A percentile compares a stretch with the other conserved stretches of the same genome.
Evolutionary conservation across 75 land plant genomes (phyloP).

Genomic region (Cryptomeria japonica): DNA sequence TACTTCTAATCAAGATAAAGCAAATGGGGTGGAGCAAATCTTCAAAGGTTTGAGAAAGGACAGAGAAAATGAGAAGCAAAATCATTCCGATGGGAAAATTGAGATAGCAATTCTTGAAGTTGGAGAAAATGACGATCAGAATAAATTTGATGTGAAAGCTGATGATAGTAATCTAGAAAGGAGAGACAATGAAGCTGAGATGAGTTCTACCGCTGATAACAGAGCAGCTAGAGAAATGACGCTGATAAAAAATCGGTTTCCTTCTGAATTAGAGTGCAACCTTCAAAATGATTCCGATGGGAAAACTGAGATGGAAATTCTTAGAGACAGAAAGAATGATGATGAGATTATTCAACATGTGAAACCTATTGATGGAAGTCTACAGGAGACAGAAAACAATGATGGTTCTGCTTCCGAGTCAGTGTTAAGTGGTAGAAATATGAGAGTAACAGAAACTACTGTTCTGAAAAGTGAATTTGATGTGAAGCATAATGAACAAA

Average conservation of each 20-base stretch:
- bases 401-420: neutral
- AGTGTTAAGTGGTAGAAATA: neutral
- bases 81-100: neutral
- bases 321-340: neutral
- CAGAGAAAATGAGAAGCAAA: neutral
- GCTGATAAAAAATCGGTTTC: neutral
- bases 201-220: neutral
- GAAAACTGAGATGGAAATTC: neutral
- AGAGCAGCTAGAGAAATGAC: neutral
- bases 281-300: neutral
- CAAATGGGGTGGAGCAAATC: neutral
- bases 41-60: neutral
- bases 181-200: neutral
- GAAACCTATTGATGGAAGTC: neutral
- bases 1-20: neutral
- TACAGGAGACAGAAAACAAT: neutral
- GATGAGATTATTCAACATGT: neutral
- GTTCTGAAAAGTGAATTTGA: neutral
- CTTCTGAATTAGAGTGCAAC: neutral
- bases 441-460: neutral
- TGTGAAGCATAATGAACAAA: neutral
- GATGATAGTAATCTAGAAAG: neutral
- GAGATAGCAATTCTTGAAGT: neutral
- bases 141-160: neutral
- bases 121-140: neutral